Percentiles rank a stretch among this genome's conserved stretches.
Conservation (phyloP, 371 early-diverging fungal genomes). For the Nosema granulosis region DNA sequence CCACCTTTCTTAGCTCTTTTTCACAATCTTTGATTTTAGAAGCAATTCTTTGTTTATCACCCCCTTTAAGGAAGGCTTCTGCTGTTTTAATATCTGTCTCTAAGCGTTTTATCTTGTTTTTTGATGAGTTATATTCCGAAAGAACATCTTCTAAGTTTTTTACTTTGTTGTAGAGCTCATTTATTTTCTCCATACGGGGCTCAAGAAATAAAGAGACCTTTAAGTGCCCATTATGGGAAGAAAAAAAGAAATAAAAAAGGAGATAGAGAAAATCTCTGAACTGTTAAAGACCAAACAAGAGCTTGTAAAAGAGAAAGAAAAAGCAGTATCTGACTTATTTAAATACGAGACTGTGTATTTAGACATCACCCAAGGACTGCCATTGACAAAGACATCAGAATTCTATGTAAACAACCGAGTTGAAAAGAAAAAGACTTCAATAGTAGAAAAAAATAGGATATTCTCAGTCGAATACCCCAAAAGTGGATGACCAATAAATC, state of each 20-base stretch:
- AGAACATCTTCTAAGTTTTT: neutral
- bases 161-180: conserved; percentile 6
- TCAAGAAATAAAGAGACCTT: neutral
- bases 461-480: conserved; percentile 31
- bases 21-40: neutral
- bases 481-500: neutral
- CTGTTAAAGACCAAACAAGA: conserved; percentile 15
- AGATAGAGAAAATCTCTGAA: neutral
- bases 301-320: conserved; percentile 26
- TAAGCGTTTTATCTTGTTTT: neutral
- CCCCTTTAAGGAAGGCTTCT: neutral
- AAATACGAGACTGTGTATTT: conserved; percentile 46
- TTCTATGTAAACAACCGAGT: conserved; percentile 36
- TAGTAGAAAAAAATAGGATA: conserved; percentile 41
- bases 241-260: neutral
- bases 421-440: conserved; percentile 44
- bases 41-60: neutral
- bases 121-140: neutral
- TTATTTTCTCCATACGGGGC: conserved; percentile 32
- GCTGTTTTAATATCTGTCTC: neutral
- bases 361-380: conserved; percentile 44
- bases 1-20: neutral
- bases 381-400: conserved; percentile 37
- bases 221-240: neutral
- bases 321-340: conserved; percentile 15